Conservation (phyloP, 805 yeast species). For the Yamadazyma olivae region DNA sequence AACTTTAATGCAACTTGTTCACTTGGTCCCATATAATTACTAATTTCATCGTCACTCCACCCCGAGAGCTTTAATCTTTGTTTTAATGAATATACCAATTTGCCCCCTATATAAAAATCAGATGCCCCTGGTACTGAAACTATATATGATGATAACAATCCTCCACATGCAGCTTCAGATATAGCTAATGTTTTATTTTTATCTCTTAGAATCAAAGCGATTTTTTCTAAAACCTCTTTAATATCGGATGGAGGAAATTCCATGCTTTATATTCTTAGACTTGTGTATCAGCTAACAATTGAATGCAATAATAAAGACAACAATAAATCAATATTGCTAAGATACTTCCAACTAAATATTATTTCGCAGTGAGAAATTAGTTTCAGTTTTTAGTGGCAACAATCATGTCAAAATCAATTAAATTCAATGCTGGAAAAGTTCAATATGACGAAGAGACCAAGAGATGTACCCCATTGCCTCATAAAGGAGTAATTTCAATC, state of each 20-base stretch:
- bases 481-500: conserved; percentile 64
- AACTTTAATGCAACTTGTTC: conserved; percentile 70
- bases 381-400: neutral
- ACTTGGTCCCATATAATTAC: conserved; percentile 76
- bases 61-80: conserved; percentile 75
- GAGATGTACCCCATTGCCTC: conserved; percentile 65
- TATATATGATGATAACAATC: conserved; percentile 73
- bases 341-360: too few species aligned
- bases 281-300: neutral
- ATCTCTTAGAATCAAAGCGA: conserved; percentile 52
- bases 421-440: conserved; percentile 79
- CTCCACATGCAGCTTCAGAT: conserved; percentile 90
- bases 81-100: conserved; percentile 71
- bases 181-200: conserved; percentile 69
- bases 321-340: too few species aligned
- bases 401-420: conserved; percentile 26
- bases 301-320: too few species aligned
- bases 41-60: conserved; percentile 71
- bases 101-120: conserved; percentile 78
- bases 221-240: conserved; percentile 47
- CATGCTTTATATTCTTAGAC: conserved; percentile 9
- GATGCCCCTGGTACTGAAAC: conserved; percentile 88
- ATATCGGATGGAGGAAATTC: conserved; percentile 64
- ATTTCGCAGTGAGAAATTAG: too few species aligned
- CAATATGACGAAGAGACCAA: conserved; percentile 59